Percentiles rank a stretch among this genome's conserved stretches.
phyloP scores from a whole-genome alignment of 2,329 filamentous ascomycete species.

The Alternaria brassicae region DNA sequence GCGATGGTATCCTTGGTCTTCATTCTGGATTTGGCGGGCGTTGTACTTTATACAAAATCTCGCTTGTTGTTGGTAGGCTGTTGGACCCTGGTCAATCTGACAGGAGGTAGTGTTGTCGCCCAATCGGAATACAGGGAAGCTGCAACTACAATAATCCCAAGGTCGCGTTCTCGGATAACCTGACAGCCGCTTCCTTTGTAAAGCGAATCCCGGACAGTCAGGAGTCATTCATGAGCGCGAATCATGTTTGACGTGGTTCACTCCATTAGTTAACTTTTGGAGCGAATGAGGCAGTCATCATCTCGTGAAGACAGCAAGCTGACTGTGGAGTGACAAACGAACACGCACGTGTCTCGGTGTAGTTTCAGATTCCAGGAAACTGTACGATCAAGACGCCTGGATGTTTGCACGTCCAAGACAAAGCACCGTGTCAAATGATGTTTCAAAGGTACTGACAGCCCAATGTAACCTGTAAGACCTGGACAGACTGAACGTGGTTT shows the following conservation, averaged over 20 bases:
- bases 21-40: conserved; percentile 19
- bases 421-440: neutral
- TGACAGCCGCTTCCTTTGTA: conserved; percentile 24
- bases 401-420: neutral
- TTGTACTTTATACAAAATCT: conserved; percentile 29
- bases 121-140: conserved; percentile 43
- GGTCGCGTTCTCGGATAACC: conserved; percentile 24
- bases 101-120: conserved; percentile 17
- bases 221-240: conserved; percentile 21
- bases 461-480: neutral
- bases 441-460: neutral
- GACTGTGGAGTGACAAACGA: neutral
- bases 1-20: conserved; percentile 25
- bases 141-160: conserved; percentile 22
- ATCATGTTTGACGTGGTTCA: conserved; percentile 17
- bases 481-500: neutral
- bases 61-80: conserved; percentile 20
- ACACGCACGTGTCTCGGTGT: neutral
- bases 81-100: conserved; percentile 11
- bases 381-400: neutral
- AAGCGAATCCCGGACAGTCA: neutral
- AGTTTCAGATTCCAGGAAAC: neutral
- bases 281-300: neutral
- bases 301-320: neutral
- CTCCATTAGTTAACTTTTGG: conserved; percentile 9